phyloP scores from a whole-genome alignment of 495 filamentous ascomycete genomes.

The Penicillium waksmanii region DNA sequence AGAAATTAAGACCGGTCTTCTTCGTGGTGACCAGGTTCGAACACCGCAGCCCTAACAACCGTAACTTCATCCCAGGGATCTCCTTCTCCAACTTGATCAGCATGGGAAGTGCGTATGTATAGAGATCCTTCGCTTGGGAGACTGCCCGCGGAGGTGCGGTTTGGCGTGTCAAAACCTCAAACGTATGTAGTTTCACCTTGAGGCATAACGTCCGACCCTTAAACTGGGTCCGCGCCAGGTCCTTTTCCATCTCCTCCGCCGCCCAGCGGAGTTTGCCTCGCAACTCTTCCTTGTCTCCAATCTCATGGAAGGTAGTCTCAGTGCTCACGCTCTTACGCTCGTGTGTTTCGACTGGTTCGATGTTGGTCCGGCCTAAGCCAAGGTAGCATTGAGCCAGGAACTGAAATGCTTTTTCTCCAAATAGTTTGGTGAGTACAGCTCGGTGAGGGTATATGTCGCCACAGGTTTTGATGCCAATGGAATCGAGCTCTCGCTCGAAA shows the following conservation, averaged over 20 bases:
- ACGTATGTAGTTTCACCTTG: constrained; percentile 94
- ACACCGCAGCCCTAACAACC: constrained; percentile 86
- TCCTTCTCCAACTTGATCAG: constrained; percentile 84
- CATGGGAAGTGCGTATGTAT: constrained; percentile 80
- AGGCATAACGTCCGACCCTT: constrained; percentile 88
- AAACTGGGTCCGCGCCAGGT: constrained; percentile 76
- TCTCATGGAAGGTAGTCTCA: constrained; percentile 88
- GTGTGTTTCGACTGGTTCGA: constrained; percentile 86
- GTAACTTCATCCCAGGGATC: constrained; percentile 75
- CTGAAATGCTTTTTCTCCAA: constrained; percentile 87
- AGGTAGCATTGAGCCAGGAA: constrained; percentile 86
- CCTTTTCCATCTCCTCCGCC: constrained; percentile 87
- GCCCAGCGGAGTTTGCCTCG: constrained; percentile 76
- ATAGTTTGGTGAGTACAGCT: constrained; percentile 71
- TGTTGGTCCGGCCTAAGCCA: constrained; percentile 83
- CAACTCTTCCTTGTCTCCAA: constrained; percentile 67
- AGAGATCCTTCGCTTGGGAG: constrained; percentile 76
- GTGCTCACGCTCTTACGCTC: constrained; percentile 94
- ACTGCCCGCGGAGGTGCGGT: constrained; percentile 73
- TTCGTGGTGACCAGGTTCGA: constrained; percentile 86
- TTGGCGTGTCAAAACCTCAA: constrained; percentile 87
- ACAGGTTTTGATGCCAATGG: constrained; percentile 85
- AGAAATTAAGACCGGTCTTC: constrained; percentile 78
- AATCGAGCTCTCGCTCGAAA: constrained; percentile 88
- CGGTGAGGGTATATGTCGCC: constrained; percentile 84